Evolutionary conservation across 2,329 filamentous ascomycete species (phyloP), one percentile per base, ranked within the genome.

Genomic region (Clonostachys solani): DNA sequence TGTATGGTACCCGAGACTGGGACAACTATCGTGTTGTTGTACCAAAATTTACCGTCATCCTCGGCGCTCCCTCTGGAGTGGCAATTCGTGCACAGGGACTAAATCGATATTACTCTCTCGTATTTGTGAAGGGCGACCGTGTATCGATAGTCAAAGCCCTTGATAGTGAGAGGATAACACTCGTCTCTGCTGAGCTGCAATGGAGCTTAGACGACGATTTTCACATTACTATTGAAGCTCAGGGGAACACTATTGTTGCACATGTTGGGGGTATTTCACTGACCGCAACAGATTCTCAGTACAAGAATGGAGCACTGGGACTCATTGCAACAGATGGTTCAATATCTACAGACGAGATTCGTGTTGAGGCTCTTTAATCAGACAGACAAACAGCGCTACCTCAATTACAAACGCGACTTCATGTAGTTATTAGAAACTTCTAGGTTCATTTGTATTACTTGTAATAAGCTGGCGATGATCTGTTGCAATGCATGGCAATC

Each of bases 1-100:
- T 44, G 41, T 56, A 62, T 10, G 65, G 64, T 4, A 66, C 62
- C 12, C 52, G 62, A 2, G 60, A 63, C 7, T 67, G 63, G 63
- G 47, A 37, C 4, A 53, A 61, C 40, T 66, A 66, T 47, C 46
- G 41, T 0, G 51, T 53, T 9, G 47, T 44, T 5, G 53, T 58
- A 1, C 38, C 44, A 0, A 48, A 51, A 3, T 59, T 66, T 33
- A 49, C 35, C 4, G 33, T 65, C 5, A 58, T 58, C 15, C 38
- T 61, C 5, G 61, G 58, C 5, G 45, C 43, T 4, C 52, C 53
- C 2, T 51, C 46, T 1, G 62, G 62, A n/a, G 44, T 61, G 3
- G 60, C 56, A 2, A 47, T 57, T 7, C 44, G 62, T 4, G 57
- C 61, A 2, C 54, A 56, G 42, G 63, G 63, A 1, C 45, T 65